These are phyloP conservation scores for Dentipellis fragilis DNA, from an alignment of 768 basidiomycete genomes.

Conservation along the genomic window DNA sequence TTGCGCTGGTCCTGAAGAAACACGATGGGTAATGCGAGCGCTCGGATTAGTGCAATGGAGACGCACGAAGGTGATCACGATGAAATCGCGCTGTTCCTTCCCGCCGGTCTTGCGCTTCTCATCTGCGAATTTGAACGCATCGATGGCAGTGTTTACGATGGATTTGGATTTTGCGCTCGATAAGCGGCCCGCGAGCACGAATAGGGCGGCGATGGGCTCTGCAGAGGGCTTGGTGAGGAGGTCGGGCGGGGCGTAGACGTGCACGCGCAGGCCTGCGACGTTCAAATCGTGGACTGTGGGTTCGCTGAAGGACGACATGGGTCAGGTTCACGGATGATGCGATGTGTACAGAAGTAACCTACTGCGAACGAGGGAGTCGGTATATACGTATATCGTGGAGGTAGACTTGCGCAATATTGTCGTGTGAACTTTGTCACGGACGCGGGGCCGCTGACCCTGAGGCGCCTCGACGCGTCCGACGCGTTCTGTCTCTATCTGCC, in stretches of 20 bases:
- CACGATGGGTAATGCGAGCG: neutral
- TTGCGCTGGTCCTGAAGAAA: slow-evolving; percentile 40
- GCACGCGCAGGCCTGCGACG: slow-evolving; percentile 20
- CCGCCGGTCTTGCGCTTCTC: slow-evolving; percentile 11
- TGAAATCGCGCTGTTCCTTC: slow-evolving; percentile 26
- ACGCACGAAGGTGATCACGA: slow-evolving; percentile 39
- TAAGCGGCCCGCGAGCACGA: slow-evolving; percentile 39
- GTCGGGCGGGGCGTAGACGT: slow-evolving; percentile 17
- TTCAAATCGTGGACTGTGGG: slow-evolving; percentile 14
- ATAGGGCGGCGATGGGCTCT: slow-evolving; percentile 24
- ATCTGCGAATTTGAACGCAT: slow-evolving; percentile 20
- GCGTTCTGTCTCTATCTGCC: no score
- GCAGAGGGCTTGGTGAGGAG: slow-evolving; percentile 1
- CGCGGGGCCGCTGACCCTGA: no score
- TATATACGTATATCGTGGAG: no score
- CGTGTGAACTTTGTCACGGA: no score
- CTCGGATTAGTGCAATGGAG: neutral
- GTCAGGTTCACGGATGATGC: neutral
- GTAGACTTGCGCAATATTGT: no score
- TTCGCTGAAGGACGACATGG: neutral
- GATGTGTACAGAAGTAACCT: no score
- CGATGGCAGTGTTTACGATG: slow-evolving; percentile 24
- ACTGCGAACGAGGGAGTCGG: no score
- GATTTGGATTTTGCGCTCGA: slow-evolving; percentile 20
- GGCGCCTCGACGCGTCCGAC: no score